Percentiles rank a stretch among this genome's conserved stretches.
phyloP scores from a whole-genome alignment of 768 basidiomycete genomes.

The Candolleomyces efflorescens region DNA sequence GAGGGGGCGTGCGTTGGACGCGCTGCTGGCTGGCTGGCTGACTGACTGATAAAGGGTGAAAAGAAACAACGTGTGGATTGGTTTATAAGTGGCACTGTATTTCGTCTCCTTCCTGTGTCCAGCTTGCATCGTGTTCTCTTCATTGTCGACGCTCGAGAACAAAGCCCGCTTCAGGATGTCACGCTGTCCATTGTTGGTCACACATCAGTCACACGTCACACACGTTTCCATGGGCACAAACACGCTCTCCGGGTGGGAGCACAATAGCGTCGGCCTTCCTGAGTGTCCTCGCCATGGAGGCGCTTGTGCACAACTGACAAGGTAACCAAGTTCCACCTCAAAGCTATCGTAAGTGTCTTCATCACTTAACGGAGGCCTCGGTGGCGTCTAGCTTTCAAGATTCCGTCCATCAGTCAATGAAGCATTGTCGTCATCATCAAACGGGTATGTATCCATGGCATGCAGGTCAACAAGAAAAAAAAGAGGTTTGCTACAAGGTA shows the following conservation, averaged over 20 bases:
- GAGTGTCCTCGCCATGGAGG: not conserved
- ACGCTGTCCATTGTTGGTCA: not conserved
- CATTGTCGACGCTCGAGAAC: not conserved
- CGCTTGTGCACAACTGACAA: too few species aligned
- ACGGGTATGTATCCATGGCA: too few species aligned
- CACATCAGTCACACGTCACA: not conserved
- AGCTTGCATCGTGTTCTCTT: not conserved
- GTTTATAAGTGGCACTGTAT: not conserved
- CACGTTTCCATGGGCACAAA: not conserved
- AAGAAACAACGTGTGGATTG: not conserved
- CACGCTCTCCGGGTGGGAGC: not conserved
- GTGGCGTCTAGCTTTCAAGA: too few species aligned
- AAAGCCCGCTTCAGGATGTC: not conserved
- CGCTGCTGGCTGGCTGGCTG: not conserved
- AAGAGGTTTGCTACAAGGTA: too few species aligned
- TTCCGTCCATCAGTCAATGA: too few species aligned
- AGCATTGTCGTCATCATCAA: too few species aligned
- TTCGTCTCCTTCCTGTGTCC: not conserved
- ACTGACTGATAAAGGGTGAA: too few species aligned
- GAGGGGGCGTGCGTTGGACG: not conserved
- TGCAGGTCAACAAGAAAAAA: too few species aligned
- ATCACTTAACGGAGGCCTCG: too few species aligned
- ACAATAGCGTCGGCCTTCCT: constrained; percentile 1
- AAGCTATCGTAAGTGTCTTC: too few species aligned
- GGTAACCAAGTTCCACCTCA: too few species aligned